Base-by-base conservation (phyloP, 2,329 filamentous ascomycete genomes). In the Cercospora sp. region DNA sequence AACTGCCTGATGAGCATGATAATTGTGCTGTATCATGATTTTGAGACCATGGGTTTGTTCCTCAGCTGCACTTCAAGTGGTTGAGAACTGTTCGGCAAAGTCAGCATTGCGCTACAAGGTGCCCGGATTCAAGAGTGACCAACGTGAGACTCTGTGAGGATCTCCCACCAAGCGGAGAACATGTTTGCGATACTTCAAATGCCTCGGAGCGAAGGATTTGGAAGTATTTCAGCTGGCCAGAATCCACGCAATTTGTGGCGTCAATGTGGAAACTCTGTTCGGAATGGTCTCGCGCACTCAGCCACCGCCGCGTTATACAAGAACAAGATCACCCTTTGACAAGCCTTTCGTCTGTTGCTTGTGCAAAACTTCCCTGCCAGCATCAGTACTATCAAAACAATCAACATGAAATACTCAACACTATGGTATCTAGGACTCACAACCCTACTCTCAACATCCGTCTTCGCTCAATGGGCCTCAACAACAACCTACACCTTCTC, bases 401-500 rank as follows among this genome's bases (percentile, higher is more conserved):
- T 7, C 24, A 55, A 28, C 12, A 55, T 55, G 49, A 13, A 55
- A 13, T n/a, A 55, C 49, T 26, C 16, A 13, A 55, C 6, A 5
- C 7, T 2, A 28, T 8, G 24, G 2, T 8, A 1, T 5, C 24
- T 55, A 24, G 24, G 21, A 12, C 49, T 55, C 6, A 3, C 24
- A 30, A 3, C 6, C 49, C 13, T n/a, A 55, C 5, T 55, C 7
- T n/a, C 24, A 55, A 13, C 49, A 28, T 55, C 49, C 49, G 16
- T 3, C 37, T 18, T 26, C 4, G 60, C 60, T 3, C 60, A 62
- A 62, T 62, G 60, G 60, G 63, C n/a, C 8, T 64, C 66, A 45
- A 69, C 67, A 12, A 69, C 59, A 26, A 66, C 63, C n/a, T 66
- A 59, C 24, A 55, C 51, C 57, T 69, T 69, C 30, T 24, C 32